Percentiles rank a stretch among this genome's conserved stretches.
phyloP scores from a whole-genome alignment of 352 stramenopile genomes.

The Globisporangium megalacanthum region DNA sequence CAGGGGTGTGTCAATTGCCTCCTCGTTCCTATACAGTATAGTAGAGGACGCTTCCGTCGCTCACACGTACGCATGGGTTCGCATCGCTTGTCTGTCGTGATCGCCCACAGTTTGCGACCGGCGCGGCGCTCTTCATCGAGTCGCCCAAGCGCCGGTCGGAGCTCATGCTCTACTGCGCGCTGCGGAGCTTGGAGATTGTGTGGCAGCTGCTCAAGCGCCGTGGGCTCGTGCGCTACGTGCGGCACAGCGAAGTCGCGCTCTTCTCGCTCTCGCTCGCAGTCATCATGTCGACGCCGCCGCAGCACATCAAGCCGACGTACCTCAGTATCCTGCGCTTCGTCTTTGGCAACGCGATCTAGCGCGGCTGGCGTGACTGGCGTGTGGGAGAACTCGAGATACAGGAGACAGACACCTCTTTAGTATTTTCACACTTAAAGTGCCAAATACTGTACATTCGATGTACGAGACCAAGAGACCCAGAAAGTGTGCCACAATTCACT shows the following conservation, averaged over 20 bases:
- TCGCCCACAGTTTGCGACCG: constrained; percentile 43
- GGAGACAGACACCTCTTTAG: no score
- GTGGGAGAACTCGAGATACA: no score
- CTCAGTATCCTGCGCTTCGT: constrained; percentile 75
- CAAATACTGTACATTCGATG: no score
- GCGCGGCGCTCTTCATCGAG: constrained; percentile 67
- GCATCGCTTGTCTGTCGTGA: neutral
- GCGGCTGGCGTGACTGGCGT: no score
- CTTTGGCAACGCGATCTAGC: constrained; percentile 60
- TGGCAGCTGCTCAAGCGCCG: constrained; percentile 73
- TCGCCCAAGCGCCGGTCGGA: constrained; percentile 78
- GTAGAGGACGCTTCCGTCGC: no score
- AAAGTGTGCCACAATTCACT: no score
- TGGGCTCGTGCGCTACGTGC: constrained; percentile 64
- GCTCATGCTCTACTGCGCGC: constrained; percentile 81
- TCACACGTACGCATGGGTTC: neutral
- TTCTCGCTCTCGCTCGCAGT: constrained; percentile 82
- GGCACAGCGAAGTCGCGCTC: constrained; percentile 69
- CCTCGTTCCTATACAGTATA: neutral
- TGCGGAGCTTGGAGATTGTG: constrained; percentile 70
- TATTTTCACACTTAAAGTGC: no score
- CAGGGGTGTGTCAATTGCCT: constrained; percentile 34
- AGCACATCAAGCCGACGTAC: constrained; percentile 85
- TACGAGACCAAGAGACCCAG: neutral
- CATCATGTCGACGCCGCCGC: constrained; percentile 76